These are phyloP conservation scores for Sherardia arvensis DNA, from an alignment of 257 asterid genomes.

Conservation along the genomic window DNA sequence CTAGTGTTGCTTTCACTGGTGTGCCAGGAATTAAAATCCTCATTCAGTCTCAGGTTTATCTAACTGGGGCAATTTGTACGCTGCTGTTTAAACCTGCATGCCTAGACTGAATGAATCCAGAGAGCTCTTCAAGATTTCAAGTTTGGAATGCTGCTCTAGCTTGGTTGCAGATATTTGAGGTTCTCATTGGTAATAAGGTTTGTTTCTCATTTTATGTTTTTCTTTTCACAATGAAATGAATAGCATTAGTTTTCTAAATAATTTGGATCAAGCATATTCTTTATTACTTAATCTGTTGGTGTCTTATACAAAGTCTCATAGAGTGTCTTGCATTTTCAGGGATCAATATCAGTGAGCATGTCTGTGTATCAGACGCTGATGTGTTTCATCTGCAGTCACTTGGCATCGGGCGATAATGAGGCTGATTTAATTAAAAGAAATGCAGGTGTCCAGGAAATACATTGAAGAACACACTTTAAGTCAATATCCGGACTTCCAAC, in stretches of 20 bases:
- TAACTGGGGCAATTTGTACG: too few relatives aligned
- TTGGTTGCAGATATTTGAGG: too few relatives aligned
- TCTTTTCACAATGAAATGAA: slow-evolving; percentile 1
- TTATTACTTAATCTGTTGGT: not conserved
- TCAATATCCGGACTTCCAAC: slow-evolving; percentile 63
- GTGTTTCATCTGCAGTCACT: slow-evolving; percentile 80
- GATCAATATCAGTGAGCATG: slow-evolving; percentile 94
- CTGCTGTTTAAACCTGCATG: too few relatives aligned
- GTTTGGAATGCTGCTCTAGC: too few relatives aligned
- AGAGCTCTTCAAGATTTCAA: too few relatives aligned
- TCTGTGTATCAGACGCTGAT: slow-evolving; percentile 86
- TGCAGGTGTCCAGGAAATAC: slow-evolving; percentile 77
- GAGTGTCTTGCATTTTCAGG: slow-evolving; percentile 38
- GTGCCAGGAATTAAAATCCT: too few relatives aligned
- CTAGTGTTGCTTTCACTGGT: too few relatives aligned
- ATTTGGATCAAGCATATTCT: not conserved
- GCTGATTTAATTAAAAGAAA: slow-evolving; percentile 68
- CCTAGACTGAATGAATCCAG: too few relatives aligned
- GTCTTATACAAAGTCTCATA: not conserved
- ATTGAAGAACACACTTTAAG: slow-evolving; percentile 69
- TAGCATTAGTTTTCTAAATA: not conserved
- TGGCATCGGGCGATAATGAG: slow-evolving; percentile 84
- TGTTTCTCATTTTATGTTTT: slow-evolving; percentile 13
- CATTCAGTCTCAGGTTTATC: too few relatives aligned
- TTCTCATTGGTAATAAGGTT: slow-evolving; percentile 98